Evolutionary conservation across 805 yeast species (phyloP).

Genomic region (Metschnikowia sp.): DNA sequence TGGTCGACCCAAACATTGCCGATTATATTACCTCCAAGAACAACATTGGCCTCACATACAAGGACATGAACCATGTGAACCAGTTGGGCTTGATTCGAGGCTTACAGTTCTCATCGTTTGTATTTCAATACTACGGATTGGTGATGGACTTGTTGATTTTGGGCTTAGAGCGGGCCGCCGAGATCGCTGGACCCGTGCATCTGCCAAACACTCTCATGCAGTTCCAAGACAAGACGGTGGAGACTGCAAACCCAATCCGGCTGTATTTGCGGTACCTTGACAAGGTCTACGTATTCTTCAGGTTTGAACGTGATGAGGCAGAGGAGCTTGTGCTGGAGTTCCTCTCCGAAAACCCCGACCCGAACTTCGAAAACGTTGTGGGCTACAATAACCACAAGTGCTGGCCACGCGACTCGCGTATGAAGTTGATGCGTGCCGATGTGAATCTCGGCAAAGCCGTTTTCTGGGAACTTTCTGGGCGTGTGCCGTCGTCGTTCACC

Average conservation of each 20-base stretch:
- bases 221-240: slow-evolving; percentile 56
- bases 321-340: slow-evolving; percentile 72
- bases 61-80: slow-evolving; percentile 93
- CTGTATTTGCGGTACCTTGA: slow-evolving; percentile 82
- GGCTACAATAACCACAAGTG: slow-evolving; percentile 87
- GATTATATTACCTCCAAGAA: slow-evolving; percentile 92
- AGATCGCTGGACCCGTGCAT: slow-evolving; percentile 74
- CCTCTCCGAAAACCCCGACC: slow-evolving; percentile 85
- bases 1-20: slow-evolving; percentile 88
- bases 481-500: slow-evolving; percentile 76
- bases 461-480: slow-evolving; percentile 81
- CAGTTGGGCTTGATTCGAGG: slow-evolving; percentile 87
- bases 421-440: slow-evolving; percentile 87
- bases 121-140: slow-evolving; percentile 86
- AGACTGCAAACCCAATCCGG: slow-evolving; percentile 70
- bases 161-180: slow-evolving; percentile 84
- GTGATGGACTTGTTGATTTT: slow-evolving; percentile 75
- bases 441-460: slow-evolving; percentile 90
- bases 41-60: slow-evolving; percentile 75
- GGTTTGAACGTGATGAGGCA: slow-evolving; percentile 71
- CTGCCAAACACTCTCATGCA: slow-evolving; percentile 78
- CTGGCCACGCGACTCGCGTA: slow-evolving; percentile 92
- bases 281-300: slow-evolving; percentile 72
- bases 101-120: slow-evolving; percentile 83
- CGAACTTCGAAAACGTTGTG: slow-evolving; percentile 79